Evolutionary conservation across 352 stramenopile genomes (phyloP), one percentile per base, ranked within the genome.

Genomic region (Pelagophyceae sp.): DNA sequence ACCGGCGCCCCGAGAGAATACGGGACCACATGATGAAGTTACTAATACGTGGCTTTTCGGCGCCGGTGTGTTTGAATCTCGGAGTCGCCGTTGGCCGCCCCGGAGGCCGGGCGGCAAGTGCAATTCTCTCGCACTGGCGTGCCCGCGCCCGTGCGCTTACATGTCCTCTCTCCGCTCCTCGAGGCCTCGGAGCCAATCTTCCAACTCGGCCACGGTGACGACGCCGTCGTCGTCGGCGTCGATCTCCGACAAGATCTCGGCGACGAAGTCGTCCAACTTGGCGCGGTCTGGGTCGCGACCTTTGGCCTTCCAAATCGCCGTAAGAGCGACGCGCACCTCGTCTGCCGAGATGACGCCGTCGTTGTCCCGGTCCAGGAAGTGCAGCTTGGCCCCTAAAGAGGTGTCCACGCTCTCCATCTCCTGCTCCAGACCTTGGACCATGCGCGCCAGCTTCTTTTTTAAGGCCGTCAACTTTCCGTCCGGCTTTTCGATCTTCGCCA

Each of bases 301-400:
- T 37, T 93, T 85, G 76, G 95, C 90, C 80, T 94, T 93, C 77
- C 98, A 80, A 70, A 98, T 95, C 60, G 92, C 95, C 81, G 97
- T 93, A 20, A 99, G 89, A 0, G 92, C 93, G 79, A 96, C 87
- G 69, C 92, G 91, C 76, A 99, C 87, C 86, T 99, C 95, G 80
- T 98, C 92, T n/a, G 87, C 88, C 37, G 89, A 91, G 32, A 98
- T 67, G 72, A 98, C 89, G 78, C 95, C 95, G 86, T 99, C 95
- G 69, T 88, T 92, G 87, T 99, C 96, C 80, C 93, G 92, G 83
- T 99, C 95, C 32, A 99, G 84, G 78, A 98, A 89, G 80, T 98
- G 96, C 71, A 99, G 89, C 70, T 96, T 96, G 82, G 98, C 93
- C 77, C 96, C 96, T 81, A 99, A 96, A 79, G 96, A 92, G 77